Percentiles rank a stretch among this genome's conserved stretches.
These are phyloP conservation scores for Raddia distichophylla DNA, from an alignment of 176 grass and related monocot genomes.

Conservation along the genomic window DNA sequence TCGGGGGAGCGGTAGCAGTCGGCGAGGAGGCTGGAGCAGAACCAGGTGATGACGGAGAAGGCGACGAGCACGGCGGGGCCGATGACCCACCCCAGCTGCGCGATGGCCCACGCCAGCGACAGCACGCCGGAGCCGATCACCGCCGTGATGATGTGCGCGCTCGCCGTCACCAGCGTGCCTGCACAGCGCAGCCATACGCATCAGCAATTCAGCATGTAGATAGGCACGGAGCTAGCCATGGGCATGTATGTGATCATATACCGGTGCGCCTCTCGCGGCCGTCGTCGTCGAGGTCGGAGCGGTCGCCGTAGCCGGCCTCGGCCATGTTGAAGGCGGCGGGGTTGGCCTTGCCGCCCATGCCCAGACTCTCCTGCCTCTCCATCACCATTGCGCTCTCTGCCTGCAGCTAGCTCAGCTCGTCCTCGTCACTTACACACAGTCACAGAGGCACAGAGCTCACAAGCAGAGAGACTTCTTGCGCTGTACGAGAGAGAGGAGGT, in stretches of 20 bases:
- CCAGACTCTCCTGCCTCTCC: slow-evolving; percentile 38
- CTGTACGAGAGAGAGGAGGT: too few species aligned
- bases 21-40: slow-evolving; percentile 79
- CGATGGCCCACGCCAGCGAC: slow-evolving; percentile 85
- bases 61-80: slow-evolving; percentile 62
- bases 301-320: slow-evolving; percentile 39
- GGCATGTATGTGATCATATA: not conserved
- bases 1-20: slow-evolving; percentile 83
- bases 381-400: slow-evolving; percentile 27
- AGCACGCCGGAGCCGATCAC: slow-evolving; percentile 96
- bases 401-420: not conserved
- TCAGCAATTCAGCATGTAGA: too few species aligned
- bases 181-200: not conserved
- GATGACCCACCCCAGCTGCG: slow-evolving; percentile 89
- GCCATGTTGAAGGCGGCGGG: slow-evolving; percentile 53
- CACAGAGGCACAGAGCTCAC: not conserved
- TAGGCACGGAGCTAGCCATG: too few species aligned
- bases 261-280: slow-evolving; percentile 73
- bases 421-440: too few species aligned
- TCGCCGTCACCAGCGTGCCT: slow-evolving; percentile 89
- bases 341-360: not conserved
- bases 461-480: not conserved
- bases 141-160: slow-evolving; percentile 93
- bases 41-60: slow-evolving; percentile 94
- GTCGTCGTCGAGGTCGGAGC: slow-evolving; percentile 73